Conservation (phyloP, 1,284 basidiomycete species). For the Puccinia novopanici region DNA sequence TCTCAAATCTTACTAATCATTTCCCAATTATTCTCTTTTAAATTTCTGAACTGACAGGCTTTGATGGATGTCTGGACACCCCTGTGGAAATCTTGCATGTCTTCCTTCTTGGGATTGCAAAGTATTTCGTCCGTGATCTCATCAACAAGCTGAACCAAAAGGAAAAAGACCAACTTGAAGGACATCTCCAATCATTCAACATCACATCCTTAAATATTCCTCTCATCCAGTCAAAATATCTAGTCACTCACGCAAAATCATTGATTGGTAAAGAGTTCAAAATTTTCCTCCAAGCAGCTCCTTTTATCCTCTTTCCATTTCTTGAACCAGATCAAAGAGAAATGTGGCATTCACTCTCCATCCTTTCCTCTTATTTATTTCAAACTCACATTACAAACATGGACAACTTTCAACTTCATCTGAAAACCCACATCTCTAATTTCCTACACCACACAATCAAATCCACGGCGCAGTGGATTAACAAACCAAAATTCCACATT, state of each 20-base stretch:
- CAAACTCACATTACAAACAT: too few relatives aligned
- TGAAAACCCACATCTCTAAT: too few relatives aligned
- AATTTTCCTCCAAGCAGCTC: slow-evolving; percentile 23
- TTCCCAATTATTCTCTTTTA: background rate
- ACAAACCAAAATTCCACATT: background rate
- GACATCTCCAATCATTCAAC: background rate
- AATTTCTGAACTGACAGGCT: background rate
- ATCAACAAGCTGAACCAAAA: too few relatives aligned
- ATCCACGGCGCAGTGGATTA: too few relatives aligned
- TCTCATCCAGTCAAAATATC: background rate
- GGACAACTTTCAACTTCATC: too few relatives aligned
- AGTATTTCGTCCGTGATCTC: too few relatives aligned
- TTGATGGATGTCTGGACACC: background rate
- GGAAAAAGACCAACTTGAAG: too few relatives aligned
- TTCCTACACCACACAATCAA: too few relatives aligned
- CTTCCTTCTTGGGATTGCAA: too few relatives aligned
- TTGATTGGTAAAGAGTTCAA: slow-evolving; percentile 10
- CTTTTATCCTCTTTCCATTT: slow-evolving; percentile 6
- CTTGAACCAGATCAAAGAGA: background rate
- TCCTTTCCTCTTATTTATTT: too few relatives aligned
- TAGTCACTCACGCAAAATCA: too few relatives aligned
- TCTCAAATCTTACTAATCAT: background rate
- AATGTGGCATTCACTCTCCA: slow-evolving; percentile 10
- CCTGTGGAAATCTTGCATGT: slow-evolving; percentile 1
- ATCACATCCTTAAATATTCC: slow-evolving; percentile 2